Evolutionary conservation across 2,329 filamentous ascomycete species (phyloP).

Genomic region (Esteya vermicola): DNA sequence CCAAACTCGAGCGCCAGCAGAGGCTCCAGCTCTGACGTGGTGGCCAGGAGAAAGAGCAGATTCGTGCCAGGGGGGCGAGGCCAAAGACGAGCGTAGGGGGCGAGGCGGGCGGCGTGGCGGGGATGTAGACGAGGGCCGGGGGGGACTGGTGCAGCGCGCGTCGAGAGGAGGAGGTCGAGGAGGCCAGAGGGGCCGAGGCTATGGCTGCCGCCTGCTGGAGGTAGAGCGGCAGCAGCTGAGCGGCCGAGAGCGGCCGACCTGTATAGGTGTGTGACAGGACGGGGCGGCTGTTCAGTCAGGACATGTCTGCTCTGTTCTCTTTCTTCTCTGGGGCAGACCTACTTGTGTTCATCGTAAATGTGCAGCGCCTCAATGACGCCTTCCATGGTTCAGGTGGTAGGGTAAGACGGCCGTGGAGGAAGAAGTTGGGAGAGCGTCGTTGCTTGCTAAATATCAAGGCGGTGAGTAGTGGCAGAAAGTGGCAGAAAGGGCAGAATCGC

Average conservation of each 20-base stretch:
- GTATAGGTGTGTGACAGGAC: conserved; percentile 84
- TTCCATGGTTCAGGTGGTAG: conserved; percentile 45
- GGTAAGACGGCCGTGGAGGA: neutral
- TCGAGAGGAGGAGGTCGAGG: too few species aligned
- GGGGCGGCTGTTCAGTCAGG: conserved; percentile 42
- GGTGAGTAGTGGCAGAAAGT: neutral
- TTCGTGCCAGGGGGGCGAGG: conserved; percentile 71
- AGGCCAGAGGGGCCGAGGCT: too few species aligned
- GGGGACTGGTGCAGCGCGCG: too few species aligned
- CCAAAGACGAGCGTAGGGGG: conserved; percentile 83
- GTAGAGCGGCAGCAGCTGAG: conserved; percentile 71
- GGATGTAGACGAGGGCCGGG: neutral
- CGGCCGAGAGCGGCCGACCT: conserved; percentile 62
- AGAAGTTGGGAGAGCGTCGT: neutral
- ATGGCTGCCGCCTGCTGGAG: conserved; percentile 49
- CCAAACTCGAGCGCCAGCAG: conserved; percentile 87
- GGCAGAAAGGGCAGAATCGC: neutral
- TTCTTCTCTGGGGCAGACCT: conserved; percentile 17
- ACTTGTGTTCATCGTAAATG: conserved; percentile 95
- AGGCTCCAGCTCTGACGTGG: conserved; percentile 75
- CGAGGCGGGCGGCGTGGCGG: conserved; percentile 28
- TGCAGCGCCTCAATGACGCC: conserved; percentile 89
- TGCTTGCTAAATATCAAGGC: neutral
- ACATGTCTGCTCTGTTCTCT: neutral
- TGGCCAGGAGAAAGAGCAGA: conserved; percentile 72